A percentile compares a stretch with the other conserved stretches of the same genome.
These are phyloP conservation scores for Rutidosis leptorrhynchoides DNA, from an alignment of 129 eudicot species.

Conservation along the genomic window DNA sequence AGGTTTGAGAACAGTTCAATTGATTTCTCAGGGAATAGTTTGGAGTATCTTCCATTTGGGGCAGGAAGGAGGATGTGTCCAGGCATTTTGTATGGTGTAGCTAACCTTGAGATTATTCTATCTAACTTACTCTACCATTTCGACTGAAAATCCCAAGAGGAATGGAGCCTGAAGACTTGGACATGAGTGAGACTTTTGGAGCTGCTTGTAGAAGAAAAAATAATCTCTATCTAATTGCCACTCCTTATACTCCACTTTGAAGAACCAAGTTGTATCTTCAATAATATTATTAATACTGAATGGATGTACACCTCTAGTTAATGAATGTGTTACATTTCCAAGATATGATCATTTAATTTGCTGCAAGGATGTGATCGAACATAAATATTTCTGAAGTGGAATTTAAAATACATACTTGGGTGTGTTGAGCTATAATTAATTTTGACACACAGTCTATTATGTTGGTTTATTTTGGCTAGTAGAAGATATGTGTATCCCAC, in stretches of 20 bases:
- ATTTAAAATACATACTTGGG: too few relatives aligned
- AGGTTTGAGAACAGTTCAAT: background rate
- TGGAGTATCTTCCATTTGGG: slow-evolving; percentile 17
- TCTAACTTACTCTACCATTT: slow-evolving; percentile 9
- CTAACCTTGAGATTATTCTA: slow-evolving; percentile 23
- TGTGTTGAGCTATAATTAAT: too few relatives aligned
- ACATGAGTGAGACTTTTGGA: slow-evolving; percentile 9
- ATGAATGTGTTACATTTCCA: too few relatives aligned
- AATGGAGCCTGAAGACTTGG: too few relatives aligned
- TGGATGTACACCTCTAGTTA: too few relatives aligned
- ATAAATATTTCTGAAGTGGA: too few relatives aligned
- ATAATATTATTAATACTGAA: too few relatives aligned
- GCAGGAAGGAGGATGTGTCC: slow-evolving; percentile 29
- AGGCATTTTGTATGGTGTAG: slow-evolving; percentile 16
- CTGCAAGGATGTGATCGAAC: too few relatives aligned
- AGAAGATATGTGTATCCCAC: too few relatives aligned
- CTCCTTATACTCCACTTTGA: slow-evolving; percentile 3
- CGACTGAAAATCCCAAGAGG: slow-evolving; percentile 6
- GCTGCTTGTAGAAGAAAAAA: background rate
- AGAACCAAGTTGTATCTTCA: background rate
- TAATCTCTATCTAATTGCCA: background rate
- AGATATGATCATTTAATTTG: too few relatives aligned
- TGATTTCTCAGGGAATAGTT: background rate
- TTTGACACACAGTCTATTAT: too few relatives aligned
- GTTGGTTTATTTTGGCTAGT: too few relatives aligned